These are phyloP conservation scores for Citrus cavaleriei DNA, from an alignment of 345 rosid genomes.

Conservation along the genomic window DNA sequence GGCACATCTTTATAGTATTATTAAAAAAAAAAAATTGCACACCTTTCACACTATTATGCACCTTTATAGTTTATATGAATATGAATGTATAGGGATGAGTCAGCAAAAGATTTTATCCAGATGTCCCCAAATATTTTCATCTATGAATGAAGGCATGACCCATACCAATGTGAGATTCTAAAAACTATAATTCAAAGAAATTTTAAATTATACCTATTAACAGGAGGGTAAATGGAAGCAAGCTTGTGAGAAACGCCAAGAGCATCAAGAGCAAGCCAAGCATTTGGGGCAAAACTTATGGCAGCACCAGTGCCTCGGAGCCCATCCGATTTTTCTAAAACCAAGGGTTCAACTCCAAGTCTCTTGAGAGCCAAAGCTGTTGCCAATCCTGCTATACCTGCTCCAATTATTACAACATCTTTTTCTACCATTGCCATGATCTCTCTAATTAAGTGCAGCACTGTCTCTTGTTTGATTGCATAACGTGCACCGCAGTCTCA, in stretches of 20 bases:
- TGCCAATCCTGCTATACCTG: conserved; percentile 42
- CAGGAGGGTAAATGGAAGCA: background rate
- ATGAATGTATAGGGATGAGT: too few relatives aligned
- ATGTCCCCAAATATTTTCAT: too few relatives aligned
- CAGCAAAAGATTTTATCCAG: too few relatives aligned
- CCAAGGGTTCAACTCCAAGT: conserved; percentile 27
- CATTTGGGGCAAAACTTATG: conserved; percentile 28
- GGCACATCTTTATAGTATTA: too few relatives aligned
- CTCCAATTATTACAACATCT: conserved; percentile 35
- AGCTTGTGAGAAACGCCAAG: conserved; percentile 42
- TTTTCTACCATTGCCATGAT: conserved; percentile 13
- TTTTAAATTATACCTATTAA: background rate
- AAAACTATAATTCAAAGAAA: too few relatives aligned
- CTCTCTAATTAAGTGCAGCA: background rate
- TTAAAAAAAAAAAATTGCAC: too few relatives aligned
- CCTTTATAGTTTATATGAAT: too few relatives aligned
- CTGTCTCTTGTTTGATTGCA: too few relatives aligned
- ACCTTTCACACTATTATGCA: too few relatives aligned
- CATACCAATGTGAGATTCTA: too few relatives aligned
- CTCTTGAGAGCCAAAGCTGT: conserved; percentile 31
- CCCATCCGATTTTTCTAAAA: conserved; percentile 27
- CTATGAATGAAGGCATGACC: too few relatives aligned
- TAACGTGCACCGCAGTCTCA: too few relatives aligned
- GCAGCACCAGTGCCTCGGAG: conserved; percentile 31
- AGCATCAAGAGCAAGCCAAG: conserved; percentile 40